phyloP scores from a whole-genome alignment of 495 filamentous ascomycete genomes.

The Podospora pseudopauciseta region DNA sequence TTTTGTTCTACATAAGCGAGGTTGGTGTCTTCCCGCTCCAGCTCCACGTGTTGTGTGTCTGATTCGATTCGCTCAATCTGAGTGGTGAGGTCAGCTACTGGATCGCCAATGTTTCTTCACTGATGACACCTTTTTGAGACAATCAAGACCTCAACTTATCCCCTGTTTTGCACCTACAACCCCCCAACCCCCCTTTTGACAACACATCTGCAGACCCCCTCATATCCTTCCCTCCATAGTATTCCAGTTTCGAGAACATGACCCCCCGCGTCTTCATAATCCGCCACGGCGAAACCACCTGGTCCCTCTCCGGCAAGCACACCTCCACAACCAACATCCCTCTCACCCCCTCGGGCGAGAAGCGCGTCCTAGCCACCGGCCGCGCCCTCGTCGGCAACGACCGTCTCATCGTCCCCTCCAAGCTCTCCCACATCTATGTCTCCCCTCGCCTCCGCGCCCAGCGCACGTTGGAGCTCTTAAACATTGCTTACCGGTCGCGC shows the following conservation, averaged over 20 bases:
- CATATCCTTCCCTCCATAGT: background rate
- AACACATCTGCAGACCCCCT: no score
- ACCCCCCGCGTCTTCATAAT: slow-evolving; percentile 83
- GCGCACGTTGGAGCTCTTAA: slow-evolving; percentile 79
- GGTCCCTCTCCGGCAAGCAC: slow-evolving; percentile 90
- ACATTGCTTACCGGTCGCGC: slow-evolving; percentile 46
- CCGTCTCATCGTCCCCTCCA: slow-evolving; percentile 77
- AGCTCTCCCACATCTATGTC: slow-evolving; percentile 81
- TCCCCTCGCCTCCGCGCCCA: slow-evolving; percentile 85
- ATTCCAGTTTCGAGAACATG: slow-evolving; percentile 27
- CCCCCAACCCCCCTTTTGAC: background rate
- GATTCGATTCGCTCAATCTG: background rate
- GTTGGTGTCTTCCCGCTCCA: background rate
- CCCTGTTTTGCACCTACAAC: background rate
- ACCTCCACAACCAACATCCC: slow-evolving; percentile 84
- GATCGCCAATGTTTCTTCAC: background rate
- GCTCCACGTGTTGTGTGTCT: background rate
- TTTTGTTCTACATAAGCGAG: background rate
- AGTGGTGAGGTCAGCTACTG: background rate
- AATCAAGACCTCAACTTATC: background rate
- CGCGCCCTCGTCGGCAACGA: slow-evolving; percentile 79
- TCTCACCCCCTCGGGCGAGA: slow-evolving; percentile 82
- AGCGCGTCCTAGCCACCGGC: slow-evolving; percentile 75
- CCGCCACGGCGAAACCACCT: slow-evolving; percentile 93
- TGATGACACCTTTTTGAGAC: background rate